These are phyloP conservation scores for Mitragyna speciosa DNA, from an alignment of 257 asterid genomes.

Conservation along the genomic window DNA sequence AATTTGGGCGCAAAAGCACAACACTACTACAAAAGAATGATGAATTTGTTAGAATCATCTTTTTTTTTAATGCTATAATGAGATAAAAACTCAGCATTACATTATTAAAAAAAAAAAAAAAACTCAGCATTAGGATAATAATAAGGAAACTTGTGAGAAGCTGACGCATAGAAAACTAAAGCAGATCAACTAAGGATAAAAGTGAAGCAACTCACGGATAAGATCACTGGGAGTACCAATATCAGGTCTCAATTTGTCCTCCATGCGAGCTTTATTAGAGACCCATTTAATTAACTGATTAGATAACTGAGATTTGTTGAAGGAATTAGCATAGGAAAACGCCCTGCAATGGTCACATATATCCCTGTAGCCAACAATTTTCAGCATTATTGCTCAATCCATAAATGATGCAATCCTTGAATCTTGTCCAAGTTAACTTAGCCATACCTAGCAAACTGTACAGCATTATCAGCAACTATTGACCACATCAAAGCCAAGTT, in stretches of 20 bases:
- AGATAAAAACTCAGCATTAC: background rate
- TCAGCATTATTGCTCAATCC: slow-evolving; percentile 26
- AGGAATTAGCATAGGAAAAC: slow-evolving; percentile 54
- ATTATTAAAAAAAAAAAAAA: too few species aligned
- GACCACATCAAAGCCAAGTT: slow-evolving; percentile 65
- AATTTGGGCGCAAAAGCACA: background rate
- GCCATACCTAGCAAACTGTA: slow-evolving; percentile 61
- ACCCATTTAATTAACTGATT: slow-evolving; percentile 59
- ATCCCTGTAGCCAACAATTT: slow-evolving; percentile 48
- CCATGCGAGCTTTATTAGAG: slow-evolving; percentile 34
- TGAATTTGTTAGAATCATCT: background rate
- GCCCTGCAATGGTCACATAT: slow-evolving; percentile 47
- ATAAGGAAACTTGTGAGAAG: background rate
- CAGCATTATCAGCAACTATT: slow-evolving; percentile 59
- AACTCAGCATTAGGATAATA: background rate
- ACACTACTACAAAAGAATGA: background rate
- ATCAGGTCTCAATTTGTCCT: slow-evolving; percentile 33
- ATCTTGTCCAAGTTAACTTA: slow-evolving; percentile 15
- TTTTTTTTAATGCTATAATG: too few species aligned
- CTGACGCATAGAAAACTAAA: slow-evolving; percentile 11
- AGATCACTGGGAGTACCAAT: slow-evolving; percentile 54
- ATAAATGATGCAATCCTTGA: slow-evolving; percentile 18
- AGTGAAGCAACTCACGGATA: slow-evolving; percentile 55
- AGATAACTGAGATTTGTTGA: slow-evolving; percentile 51
- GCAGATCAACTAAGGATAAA: slow-evolving; percentile 8